These are phyloP conservation scores for Cornus controversa DNA, from an alignment of 148 eudicot species.

Conservation along the genomic window DNA sequence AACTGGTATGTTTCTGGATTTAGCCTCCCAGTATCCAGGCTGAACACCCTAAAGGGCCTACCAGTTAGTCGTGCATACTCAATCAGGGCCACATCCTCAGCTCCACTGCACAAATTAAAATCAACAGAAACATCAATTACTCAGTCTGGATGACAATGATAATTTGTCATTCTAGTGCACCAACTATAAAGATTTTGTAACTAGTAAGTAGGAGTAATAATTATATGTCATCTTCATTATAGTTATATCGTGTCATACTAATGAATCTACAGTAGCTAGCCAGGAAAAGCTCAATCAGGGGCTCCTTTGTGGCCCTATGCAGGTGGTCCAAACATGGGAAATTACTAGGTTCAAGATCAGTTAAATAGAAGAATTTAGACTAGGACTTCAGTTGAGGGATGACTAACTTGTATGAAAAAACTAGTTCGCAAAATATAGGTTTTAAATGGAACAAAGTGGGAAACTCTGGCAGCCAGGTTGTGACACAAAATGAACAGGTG, in stretches of 20 bases:
- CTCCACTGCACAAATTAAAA: conserved; percentile 13
- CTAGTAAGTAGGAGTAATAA: too few relatives aligned
- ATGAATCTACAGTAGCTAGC: neutral
- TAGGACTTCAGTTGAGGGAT: neutral
- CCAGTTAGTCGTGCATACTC: conserved; percentile 17
- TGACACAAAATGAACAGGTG: neutral
- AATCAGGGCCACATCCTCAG: conserved; percentile 21
- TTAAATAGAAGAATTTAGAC: neutral
- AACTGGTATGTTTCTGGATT: conserved; percentile 3
- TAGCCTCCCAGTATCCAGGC: conserved; percentile 21
- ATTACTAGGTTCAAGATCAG: neutral
- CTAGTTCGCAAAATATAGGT: too few relatives aligned
- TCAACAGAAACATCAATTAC: neutral
- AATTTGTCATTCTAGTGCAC: neutral
- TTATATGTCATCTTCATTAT: too few relatives aligned
- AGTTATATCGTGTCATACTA: neutral
- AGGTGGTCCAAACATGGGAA: neutral
- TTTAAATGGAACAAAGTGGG: neutral
- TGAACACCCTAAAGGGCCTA: conserved; percentile 16
- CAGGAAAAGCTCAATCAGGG: neutral
- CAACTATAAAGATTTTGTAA: too few relatives aligned
- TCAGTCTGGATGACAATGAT: too few relatives aligned
- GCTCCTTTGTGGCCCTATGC: too few relatives aligned
- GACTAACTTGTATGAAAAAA: neutral
- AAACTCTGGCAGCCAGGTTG: neutral